Conservation (phyloP, 495 filamentous ascomycete species). For the Evernia prunastri region DNA sequence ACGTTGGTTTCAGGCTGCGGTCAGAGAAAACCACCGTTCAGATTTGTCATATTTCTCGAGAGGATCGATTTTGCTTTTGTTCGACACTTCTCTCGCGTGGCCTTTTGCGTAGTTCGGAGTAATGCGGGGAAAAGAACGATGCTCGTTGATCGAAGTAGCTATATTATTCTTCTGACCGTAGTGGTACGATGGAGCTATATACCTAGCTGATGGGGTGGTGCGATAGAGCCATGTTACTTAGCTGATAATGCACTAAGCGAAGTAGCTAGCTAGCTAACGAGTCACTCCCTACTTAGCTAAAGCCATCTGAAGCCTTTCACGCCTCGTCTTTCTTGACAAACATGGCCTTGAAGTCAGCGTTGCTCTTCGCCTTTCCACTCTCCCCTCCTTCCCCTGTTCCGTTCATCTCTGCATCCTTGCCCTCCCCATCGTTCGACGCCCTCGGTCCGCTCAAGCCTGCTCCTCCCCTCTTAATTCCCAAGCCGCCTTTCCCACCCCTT, state of each 20-base stretch:
- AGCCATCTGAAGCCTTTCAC: not conserved
- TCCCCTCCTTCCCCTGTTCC: constrained; percentile 25
- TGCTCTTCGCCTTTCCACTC: constrained; percentile 51
- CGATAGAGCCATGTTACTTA: not conserved
- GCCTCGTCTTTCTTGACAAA: constrained; percentile 38
- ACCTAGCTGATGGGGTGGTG: too few relatives aligned
- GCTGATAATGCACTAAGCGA: not conserved
- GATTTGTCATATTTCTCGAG: too few relatives aligned
- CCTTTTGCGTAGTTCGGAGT: too few relatives aligned
- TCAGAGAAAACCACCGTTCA: too few relatives aligned
- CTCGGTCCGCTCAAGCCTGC: constrained; percentile 32
- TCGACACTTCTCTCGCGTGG: too few relatives aligned
- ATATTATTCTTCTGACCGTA: too few relatives aligned
- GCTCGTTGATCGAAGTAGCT: too few relatives aligned
- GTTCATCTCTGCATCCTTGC: constrained; percentile 26
- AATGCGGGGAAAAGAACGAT: not conserved
- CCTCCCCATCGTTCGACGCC: constrained; percentile 27
- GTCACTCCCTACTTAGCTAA: not conserved
- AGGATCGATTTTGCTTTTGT: too few relatives aligned
- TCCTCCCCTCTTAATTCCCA: constrained; percentile 50
- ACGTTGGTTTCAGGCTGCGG: too few relatives aligned
- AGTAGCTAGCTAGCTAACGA: not conserved
- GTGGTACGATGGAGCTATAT: too few relatives aligned
- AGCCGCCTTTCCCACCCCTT: constrained; percentile 48
- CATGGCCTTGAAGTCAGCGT: constrained; percentile 83